Evolutionary conservation across 1,284 basidiomycete species (phyloP).

Genomic region (Ganoderma multipileum): DNA sequence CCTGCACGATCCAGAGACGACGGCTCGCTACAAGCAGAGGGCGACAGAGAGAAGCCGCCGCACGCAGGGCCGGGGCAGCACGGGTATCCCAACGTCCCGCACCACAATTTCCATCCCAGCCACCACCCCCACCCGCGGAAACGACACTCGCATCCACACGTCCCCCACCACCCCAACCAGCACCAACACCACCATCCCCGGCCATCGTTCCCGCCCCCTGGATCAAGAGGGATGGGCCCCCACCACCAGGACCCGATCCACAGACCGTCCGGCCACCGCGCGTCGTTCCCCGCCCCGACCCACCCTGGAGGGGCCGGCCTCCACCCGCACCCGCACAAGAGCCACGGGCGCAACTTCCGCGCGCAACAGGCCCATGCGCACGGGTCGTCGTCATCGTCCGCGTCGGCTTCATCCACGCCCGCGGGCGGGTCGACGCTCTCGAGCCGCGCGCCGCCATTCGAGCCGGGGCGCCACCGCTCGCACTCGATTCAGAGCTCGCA

Average conservation of each 20-base stretch:
- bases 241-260: conserved; percentile 32
- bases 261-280: conserved; percentile 31
- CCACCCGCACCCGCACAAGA: conserved; percentile 33
- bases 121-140: conserved; percentile 35
- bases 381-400: conserved; percentile 30
- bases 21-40: conserved; percentile 18
- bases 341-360: conserved; percentile 17
- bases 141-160: conserved; percentile 40
- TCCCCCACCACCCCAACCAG: conserved; percentile 25
- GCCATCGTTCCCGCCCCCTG: conserved; percentile 23
- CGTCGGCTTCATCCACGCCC: conserved; percentile 28
- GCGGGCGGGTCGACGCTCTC: conserved; percentile 36
- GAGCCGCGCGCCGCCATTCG: conserved; percentile 42
- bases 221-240: conserved; percentile 16
- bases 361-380: conserved; percentile 19
- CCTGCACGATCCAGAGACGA: conserved; percentile 24
- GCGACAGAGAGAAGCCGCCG: conserved; percentile 13
- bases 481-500: conserved; percentile 1
- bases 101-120: conserved; percentile 26
- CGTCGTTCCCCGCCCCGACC: conserved; percentile 29
- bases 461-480: conserved; percentile 33
- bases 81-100: conserved; percentile 21
- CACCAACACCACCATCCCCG: conserved; percentile 31
- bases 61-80: neutral
- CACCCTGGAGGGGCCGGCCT: conserved; percentile 36